Conservation (phyloP, 1,284 basidiomycete genomes). For the Ustilago sp. region DNA sequence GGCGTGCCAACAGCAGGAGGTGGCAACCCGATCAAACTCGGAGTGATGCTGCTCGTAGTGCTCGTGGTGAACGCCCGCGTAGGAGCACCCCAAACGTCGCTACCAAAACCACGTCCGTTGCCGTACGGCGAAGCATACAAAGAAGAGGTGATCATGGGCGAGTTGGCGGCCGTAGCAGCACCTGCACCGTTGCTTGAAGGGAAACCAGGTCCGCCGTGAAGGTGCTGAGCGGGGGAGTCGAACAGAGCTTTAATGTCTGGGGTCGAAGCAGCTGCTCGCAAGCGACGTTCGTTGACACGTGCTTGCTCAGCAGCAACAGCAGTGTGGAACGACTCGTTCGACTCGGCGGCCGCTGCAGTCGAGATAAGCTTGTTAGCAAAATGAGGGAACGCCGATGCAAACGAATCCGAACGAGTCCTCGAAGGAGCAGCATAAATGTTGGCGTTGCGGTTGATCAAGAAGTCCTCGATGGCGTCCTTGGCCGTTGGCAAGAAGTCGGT, state of each 20-base stretch:
- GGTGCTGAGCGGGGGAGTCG: conserved; percentile 70
- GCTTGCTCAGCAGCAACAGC: conserved; percentile 46
- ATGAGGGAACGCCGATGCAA: conserved; percentile 93
- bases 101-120: conserved; percentile 54
- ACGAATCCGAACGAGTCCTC: conserved; percentile 80
- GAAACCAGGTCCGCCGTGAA: conserved; percentile 71
- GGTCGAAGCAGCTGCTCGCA: conserved; percentile 85
- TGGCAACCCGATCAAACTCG: conserved; percentile 43
- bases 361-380: conserved; percentile 88
- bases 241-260: conserved; percentile 96
- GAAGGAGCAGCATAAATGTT: conserved; percentile 71
- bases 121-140: conserved; percentile 65
- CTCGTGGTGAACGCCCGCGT: conserved; percentile 47
- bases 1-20: conserved; percentile 36
- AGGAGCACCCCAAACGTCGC: conserved; percentile 66
- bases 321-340: conserved; percentile 61
- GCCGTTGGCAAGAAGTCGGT: conserved; percentile 84
- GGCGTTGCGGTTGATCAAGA: conserved; percentile 81
- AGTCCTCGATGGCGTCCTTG: conserved; percentile 92
- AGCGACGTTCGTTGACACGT: conserved; percentile 79
- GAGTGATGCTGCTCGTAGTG: conserved; percentile 36
- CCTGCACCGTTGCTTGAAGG: conserved; percentile 29
- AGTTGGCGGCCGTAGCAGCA: conserved; percentile 48
- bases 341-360: conserved; percentile 50
- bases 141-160: conserved; percentile 55